Evolutionary conservation across 345 rosid genomes (phyloP), one percentile per base, ranked within the genome.

Genomic region (Aquilaria sinensis): DNA sequence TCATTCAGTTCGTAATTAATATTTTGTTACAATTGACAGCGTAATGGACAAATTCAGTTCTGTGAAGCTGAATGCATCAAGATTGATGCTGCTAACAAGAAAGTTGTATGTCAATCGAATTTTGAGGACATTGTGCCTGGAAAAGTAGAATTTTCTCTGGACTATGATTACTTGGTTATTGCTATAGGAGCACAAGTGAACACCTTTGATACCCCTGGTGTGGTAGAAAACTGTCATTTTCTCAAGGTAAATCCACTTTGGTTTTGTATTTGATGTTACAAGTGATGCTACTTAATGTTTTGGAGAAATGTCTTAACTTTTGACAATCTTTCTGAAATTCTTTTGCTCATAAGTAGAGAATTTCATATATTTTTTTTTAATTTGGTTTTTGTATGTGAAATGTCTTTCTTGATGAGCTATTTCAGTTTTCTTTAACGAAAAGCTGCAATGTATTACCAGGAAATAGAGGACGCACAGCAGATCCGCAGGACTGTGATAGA

Each of bases 181-280:
- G 89, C 96, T 1, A 87, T 94, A 1, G 99, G 99, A 70, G 96
- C 99, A 30, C 96, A 83, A 83, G 93, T 78, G 14, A 94, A 94
- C 77, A 94, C 99, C 49, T 94, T 94, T 50, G 80, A 85, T 70
- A 88, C 88, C 74, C 97, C 96, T 9, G 99, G 97, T 73, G 99
- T 90, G n/a, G 46, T 56, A 56, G 97, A 90, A 84, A 88, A 87
- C 80, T 94, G 99, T 70, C 85, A 87, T 80, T 94, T 94, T 75
- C 83, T 94, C 51, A 94, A 90, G 96, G 97, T 93, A 51, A 31
- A 57, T 51, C 50, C 41, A 51, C 66, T 37, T 37, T 5, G 13
- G 12, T 23, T 37, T 46, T 59, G 10, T 14, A 41, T 52, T 5
- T 57, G 10, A 47, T 56, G 9, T 37, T 33, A 47, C 47, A 50